Percentiles rank a stretch among this genome's conserved stretches.
Evolutionary conservation across 768 basidiomycete species (phyloP).

Genomic region (Fomitopsis serialis): DNA sequence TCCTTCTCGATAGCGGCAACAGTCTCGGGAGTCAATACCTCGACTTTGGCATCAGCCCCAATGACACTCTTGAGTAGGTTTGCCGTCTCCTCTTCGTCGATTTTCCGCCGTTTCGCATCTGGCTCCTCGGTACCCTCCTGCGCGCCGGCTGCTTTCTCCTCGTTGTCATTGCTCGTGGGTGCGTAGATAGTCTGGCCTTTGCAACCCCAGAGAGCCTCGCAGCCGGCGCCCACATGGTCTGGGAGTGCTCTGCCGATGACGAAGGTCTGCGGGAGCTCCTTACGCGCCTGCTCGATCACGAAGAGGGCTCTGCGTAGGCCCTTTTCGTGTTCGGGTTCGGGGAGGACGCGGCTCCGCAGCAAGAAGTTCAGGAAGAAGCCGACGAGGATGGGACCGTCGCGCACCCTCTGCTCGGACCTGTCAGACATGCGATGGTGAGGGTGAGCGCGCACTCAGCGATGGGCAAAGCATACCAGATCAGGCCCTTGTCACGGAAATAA

Average conservation of each 20-base stretch:
- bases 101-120: constrained; percentile 20
- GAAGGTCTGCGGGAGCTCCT: constrained; percentile 48
- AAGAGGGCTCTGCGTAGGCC: constrained; percentile 42
- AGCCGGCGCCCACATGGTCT: constrained; percentile 46
- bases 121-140: constrained; percentile 20
- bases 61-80: constrained; percentile 5
- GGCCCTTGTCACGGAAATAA: constrained; percentile 59
- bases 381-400: constrained; percentile 47
- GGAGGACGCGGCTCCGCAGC: constrained; percentile 49
- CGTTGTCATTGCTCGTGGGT: not conserved
- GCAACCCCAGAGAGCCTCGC: constrained; percentile 43
- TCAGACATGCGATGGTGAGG: not conserved
- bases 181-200: constrained; percentile 4
- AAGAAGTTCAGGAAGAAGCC: constrained; percentile 58
- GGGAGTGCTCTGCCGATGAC: constrained; percentile 41
- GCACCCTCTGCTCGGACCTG: constrained; percentile 40
- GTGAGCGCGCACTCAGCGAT: not conserved
- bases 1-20: constrained; percentile 8
- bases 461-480: constrained; percentile 51
- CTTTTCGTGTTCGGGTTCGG: constrained; percentile 40
- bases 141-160: constrained; percentile 6
- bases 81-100: constrained; percentile 9
- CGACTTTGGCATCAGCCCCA: constrained; percentile 4
- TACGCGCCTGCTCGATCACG: constrained; percentile 35
- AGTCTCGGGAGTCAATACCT: constrained; percentile 12